phyloP scores from a whole-genome alignment of 768 basidiomycete species.

The Epithele typhae region DNA sequence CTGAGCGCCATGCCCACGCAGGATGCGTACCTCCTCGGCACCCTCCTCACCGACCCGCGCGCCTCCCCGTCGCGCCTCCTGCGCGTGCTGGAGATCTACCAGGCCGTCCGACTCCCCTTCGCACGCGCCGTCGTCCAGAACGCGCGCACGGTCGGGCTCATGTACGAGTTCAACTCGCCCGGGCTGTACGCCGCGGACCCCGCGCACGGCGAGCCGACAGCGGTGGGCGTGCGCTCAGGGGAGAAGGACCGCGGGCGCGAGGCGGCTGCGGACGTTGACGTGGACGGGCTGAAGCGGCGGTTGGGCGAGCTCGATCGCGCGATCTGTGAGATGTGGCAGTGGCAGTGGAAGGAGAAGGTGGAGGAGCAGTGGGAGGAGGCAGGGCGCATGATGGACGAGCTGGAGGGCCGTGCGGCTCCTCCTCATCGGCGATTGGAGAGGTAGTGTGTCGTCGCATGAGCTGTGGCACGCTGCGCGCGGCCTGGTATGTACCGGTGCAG shows the following conservation, averaged over 20 bases:
- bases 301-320: slow-evolving; percentile 6
- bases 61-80: slow-evolving; percentile 9
- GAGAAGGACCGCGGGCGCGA: no score
- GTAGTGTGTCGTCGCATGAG: no score
- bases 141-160: slow-evolving; percentile 14
- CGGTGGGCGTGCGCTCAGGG: no score
- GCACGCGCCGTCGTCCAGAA: slow-evolving; percentile 8
- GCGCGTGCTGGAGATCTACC: slow-evolving; percentile 17
- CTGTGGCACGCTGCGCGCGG: no score
- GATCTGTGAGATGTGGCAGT: slow-evolving; percentile 11
- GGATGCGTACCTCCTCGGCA: slow-evolving; percentile 25
- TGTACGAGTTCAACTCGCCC: slow-evolving; percentile 19
- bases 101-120: slow-evolving; percentile 20
- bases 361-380: slow-evolving; percentile 14
- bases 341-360: slow-evolving; percentile 11
- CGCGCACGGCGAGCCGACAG: no score
- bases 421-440: no score
- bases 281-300: not conserved
- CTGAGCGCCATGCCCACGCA: not conserved
- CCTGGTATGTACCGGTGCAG: no score
- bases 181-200: slow-evolving; percentile 11
- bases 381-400: slow-evolving; percentile 4
- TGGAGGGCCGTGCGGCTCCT: no score
- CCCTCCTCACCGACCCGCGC: slow-evolving; percentile 15
- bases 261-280: no score